Conservation (phyloP, 495 filamentous ascomycete species). For the Pyrenula massariospora region DNA sequence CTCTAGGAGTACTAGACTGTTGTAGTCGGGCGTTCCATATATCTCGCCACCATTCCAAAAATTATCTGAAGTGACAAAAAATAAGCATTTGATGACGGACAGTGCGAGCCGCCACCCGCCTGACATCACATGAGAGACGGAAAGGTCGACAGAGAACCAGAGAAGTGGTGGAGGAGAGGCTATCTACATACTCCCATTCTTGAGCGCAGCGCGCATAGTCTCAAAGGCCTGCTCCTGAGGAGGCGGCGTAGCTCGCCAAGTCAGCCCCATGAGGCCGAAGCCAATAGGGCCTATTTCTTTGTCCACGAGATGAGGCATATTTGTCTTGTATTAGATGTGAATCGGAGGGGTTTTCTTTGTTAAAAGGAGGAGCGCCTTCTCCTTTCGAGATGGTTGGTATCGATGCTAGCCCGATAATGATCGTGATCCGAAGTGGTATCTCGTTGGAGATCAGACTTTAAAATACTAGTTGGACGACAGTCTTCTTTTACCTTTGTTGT, state of each 20-base stretch:
- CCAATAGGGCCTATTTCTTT: conserved; percentile 43
- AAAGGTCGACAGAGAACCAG: too few species aligned
- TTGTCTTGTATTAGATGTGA: not conserved
- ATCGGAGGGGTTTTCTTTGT: not conserved
- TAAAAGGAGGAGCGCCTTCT: not conserved
- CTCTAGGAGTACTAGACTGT: conserved; percentile 33
- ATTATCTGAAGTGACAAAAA: conserved; percentile 20
- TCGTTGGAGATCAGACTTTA: too few species aligned
- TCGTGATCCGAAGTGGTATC: not conserved
- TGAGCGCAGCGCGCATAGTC: conserved; percentile 46
- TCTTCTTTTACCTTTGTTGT: too few species aligned
- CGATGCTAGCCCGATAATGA: not conserved
- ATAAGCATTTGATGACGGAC: conserved; percentile 7
- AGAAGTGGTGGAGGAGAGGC: not conserved
- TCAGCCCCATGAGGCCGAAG: conserved; percentile 52
- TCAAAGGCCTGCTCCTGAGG: conserved; percentile 44
- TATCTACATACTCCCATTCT: conserved; percentile 19
- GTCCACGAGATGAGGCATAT: conserved; percentile 29
- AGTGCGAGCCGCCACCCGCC: not conserved
- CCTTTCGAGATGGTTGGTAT: not conserved
- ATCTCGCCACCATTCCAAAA: conserved; percentile 60
- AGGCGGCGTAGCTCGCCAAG: conserved; percentile 42
- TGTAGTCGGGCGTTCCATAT: conserved; percentile 50
- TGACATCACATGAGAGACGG: not conserved
- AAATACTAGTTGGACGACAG: too few species aligned